phyloP scores from a whole-genome alignment of 352 stramenopile species.

The Globisporangium perplexum region DNA sequence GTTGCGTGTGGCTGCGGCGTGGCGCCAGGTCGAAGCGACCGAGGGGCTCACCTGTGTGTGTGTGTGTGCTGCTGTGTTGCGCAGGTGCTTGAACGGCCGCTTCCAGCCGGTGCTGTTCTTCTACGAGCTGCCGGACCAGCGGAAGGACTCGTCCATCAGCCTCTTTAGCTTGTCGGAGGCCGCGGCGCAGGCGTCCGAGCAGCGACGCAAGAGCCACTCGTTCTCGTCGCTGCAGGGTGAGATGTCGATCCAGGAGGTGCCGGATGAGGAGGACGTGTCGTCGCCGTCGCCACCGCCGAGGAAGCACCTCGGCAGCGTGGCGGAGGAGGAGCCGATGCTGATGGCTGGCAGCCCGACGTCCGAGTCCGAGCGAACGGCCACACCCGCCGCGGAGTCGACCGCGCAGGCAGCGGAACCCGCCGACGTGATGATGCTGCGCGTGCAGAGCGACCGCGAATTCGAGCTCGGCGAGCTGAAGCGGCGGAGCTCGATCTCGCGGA shows the following conservation, averaged over 20 bases:
- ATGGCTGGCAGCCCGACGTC: not conserved
- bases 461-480: conserved; percentile 47
- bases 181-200: conserved; percentile 24
- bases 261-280: conserved; percentile 23
- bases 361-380: not conserved
- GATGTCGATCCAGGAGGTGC: conserved; percentile 43
- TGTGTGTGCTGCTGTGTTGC: not conserved
- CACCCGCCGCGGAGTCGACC: not conserved
- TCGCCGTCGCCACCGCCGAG: conserved; percentile 23
- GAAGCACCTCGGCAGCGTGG: conserved; percentile 25
- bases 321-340: conserved; percentile 23
- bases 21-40: no score
- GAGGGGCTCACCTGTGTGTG: not conserved
- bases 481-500: conserved; percentile 43
- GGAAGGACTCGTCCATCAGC: conserved; percentile 78
- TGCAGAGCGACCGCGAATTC: conserved; percentile 45
- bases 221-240: conserved; percentile 48
- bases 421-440: conserved; percentile 25
- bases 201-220: conserved; percentile 53
- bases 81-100: conserved; percentile 61
- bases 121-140: conserved; percentile 77
- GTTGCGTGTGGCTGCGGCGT: no score
- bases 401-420: not conserved
- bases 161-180: conserved; percentile 36
- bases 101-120: conserved; percentile 83